Base-by-base conservation (phyloP, 768 basidiomycete genomes). In the Scleroderma bovista region DNA sequence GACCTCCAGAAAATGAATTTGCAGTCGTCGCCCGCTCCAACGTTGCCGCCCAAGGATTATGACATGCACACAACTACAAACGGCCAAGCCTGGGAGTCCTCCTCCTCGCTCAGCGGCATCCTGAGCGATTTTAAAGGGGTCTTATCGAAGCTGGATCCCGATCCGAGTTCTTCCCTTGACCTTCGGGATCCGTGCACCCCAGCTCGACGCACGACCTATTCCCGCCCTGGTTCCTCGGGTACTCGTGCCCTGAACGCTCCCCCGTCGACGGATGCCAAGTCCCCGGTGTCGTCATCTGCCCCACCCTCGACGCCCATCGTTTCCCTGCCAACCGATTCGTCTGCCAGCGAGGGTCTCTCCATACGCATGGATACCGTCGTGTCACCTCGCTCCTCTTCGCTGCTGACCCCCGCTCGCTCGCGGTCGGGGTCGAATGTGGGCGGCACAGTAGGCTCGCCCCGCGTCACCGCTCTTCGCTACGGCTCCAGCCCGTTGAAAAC, bases 121-220 rank as follows among this genome's bases (percentile, higher is more conserved):
- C 69, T 90, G 44, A 78, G 76, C 56, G 83, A 89, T 52, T 84
- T 92, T 68, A 77, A 80, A 66, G 86, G 84, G 49, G 79, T 84
- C 66, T 72, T 89, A 49, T 78, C 77, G 54, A 78, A 83, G 51
- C 68, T 88, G 53, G 86, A 84, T 55, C 75, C 82, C 42, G 70
- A 75, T 32, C 71, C 75, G 41, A 66, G 67, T 36, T 63, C 77
- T 41, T 64, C 73, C 20, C 70, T 90, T 50, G 83, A 83, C 62
- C 76, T 90, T 40, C 74, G 69, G 52, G 83, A 87, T 63, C 85
- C 85, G 7, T 79, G 80, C 10, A 78, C 76, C 5, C 76, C 84
- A 47, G 66, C 73, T 34, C 76, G 78, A 52, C 75, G 75, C 51
- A 53, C 62, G 52, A 63, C 64, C 12, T 61, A 62, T 51, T 52